A percentile compares a stretch with the other conserved stretches of the same genome.
Conservation (phyloP, 2,329 filamentous ascomycete species). For the Xylaria sp. region DNA sequence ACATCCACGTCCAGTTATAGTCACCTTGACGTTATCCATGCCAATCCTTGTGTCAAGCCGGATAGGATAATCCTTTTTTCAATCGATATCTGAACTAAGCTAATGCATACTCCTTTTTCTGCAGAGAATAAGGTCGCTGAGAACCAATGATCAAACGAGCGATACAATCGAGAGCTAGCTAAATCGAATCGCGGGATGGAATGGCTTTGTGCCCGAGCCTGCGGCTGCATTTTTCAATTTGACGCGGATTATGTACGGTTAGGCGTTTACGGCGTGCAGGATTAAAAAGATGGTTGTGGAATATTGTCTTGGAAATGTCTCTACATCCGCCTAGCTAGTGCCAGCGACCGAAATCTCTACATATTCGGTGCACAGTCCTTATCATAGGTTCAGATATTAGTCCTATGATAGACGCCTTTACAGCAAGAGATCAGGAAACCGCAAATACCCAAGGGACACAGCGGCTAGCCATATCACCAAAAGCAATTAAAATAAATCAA, state of each 20-base stretch:
- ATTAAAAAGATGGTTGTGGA: not conserved
- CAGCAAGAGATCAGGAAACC: not conserved
- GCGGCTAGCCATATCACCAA: not conserved
- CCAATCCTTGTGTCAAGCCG: not conserved
- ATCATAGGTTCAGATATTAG: not conserved
- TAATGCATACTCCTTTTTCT: constrained; percentile 15
- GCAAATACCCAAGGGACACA: not conserved
- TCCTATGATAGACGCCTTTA: not conserved
- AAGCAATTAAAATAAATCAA: constrained; percentile 4
- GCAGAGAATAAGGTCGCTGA: constrained; percentile 50
- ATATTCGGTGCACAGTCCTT: not conserved
- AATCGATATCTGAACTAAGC: constrained; percentile 1
- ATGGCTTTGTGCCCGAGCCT: no score
- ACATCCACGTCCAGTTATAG: no score
- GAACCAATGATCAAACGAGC: constrained; percentile 39
- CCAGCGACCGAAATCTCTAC: not conserved
- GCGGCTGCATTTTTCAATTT: not conserved
- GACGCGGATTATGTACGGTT: not conserved
- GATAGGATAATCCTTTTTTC: not conserved
- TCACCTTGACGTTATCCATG: not conserved
- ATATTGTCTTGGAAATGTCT: constrained; percentile 1
- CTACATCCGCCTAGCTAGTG: not conserved
- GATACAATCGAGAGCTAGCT: no score
- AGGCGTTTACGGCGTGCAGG: constrained; percentile 34
- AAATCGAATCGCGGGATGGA: no score